These are phyloP conservation scores for Sporothrix humicola DNA, from an alignment of 2,329 filamentous ascomycete species.

Conservation along the genomic window DNA sequence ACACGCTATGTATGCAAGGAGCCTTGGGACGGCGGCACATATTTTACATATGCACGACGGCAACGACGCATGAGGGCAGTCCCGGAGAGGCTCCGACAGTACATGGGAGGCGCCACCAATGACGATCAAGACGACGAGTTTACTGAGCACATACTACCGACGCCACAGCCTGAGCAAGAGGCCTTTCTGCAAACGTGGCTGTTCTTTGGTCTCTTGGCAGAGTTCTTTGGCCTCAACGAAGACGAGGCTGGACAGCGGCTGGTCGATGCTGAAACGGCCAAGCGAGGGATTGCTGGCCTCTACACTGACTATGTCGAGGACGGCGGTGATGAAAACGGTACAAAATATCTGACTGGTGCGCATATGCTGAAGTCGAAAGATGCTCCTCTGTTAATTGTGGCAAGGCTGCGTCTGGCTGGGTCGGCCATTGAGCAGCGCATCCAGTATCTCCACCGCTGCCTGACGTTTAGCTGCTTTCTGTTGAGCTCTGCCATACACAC, in stretches of 20 bases:
- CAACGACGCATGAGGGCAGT: constrained; percentile 23
- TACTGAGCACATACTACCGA: constrained; percentile 9
- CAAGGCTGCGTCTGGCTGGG: constrained; percentile 32
- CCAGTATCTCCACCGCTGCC: constrained; percentile 38
- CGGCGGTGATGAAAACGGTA: no score
- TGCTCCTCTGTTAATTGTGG: constrained; percentile 25
- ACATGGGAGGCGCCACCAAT: not conserved
- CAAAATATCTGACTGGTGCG: not conserved
- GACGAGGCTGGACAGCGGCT: not conserved
- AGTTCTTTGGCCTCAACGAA: constrained; percentile 43
- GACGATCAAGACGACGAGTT: constrained; percentile 4
- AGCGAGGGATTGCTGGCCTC: constrained; percentile 11
- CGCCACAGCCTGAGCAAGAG: constrained; percentile 29
- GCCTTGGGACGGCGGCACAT: constrained; percentile 23
- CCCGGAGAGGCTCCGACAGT: constrained; percentile 21
- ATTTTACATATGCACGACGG: constrained; percentile 7
- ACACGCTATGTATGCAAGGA: constrained; percentile 17
- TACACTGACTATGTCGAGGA: not conserved
- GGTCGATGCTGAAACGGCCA: constrained; percentile 3
- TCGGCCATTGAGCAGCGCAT: constrained; percentile 35
- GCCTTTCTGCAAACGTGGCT: constrained; percentile 46
- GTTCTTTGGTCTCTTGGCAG: constrained; percentile 44
- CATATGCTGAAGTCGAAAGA: not conserved
- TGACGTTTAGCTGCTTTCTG: constrained; percentile 37
- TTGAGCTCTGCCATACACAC: constrained; percentile 33